Evolutionary conservation across 2,329 filamentous ascomycete species (phyloP), one percentile per base, ranked within the genome.

Genomic region (Pseudocercospora musae): DNA sequence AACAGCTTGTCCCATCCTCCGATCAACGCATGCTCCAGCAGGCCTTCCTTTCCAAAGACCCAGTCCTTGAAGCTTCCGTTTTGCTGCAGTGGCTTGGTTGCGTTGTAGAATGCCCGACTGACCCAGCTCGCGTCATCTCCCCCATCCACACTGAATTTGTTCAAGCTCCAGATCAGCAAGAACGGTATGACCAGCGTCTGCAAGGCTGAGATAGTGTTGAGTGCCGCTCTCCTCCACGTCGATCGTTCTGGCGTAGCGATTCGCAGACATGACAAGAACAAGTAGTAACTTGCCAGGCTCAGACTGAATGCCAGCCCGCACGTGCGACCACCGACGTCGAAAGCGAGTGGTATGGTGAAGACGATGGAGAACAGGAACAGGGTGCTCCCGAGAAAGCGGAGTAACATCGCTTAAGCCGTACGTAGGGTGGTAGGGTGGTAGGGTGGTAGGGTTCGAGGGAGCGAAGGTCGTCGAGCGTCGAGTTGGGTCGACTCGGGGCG

Each of bases 261-360:
- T 73, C 90, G 91, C 68, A 95, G 81, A 66, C 86, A 80, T 60
- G 92, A 96, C 79, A 95, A 92, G 76, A 91, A 78, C 76, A 96
- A 89, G 81, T 98, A 98, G 82, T 96, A 98, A 72, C 85, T 83
- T 70, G 94, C 93, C 59, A 98, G 86, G 53, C 90, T 87, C 58
- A 98, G 85, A 74, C 92, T 97, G 81, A 96, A 98, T 66, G 92
- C 94, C 73, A 99, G 84, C 63, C 95, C 95, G 74, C 92, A 96
- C 71, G 95, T 93, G 73, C 92, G 89, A 66, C 95, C 95, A 75
- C 95, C 95, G 73, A 98, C 94, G 85, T 99, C 95, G 81, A 98
- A 98, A 73, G 94, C 91, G 75, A 99, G 88, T 65, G 95, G 95
- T 75, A 99, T 95, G 66, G 92, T 96, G 75, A 98, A 90, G 74